Base-by-base conservation (phyloP, 495 filamentous ascomycete genomes). In the Lindgomyces ingoldianus region DNA sequence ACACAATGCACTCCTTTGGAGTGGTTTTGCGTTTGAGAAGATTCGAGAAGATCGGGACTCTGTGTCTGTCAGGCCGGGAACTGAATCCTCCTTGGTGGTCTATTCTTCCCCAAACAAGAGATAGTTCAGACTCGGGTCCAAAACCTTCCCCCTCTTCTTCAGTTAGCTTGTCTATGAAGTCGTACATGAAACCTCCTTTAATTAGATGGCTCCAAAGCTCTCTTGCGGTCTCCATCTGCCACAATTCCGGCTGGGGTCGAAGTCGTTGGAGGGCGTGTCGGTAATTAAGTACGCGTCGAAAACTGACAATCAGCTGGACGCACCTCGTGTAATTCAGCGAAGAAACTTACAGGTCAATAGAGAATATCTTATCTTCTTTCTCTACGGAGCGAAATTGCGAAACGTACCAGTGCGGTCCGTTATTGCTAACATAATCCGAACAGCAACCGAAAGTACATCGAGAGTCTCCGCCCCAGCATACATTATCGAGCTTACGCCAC, bases 1-100 rank as follows among this genome's bases (percentile, higher is more conserved):
- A 59, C 41, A 59, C 56, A 44, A 59, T 26, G 27, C 56, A 59
- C 39, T 59, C 56, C 24, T 59, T 59, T 14, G 56, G 41, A 12
- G 14, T 59, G 18, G 42, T 6, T 12, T 14, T 33, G 11, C 42
- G 56, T 33, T 30, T 10, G 16, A 59, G 29, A 12, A 59, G 42
- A 44, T 11, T 25, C n/a, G 25, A 29, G n/a, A 59, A 59, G 19
- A 59, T 46, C 3, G 56, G 56, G 21, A 59, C 25, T 12, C 4
- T n/a, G 33, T 14, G 14, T 6, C 14, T 39, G 33, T 39, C 14
- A 14, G 33, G 14, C 6, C 14, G 6, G 6, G 14, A 14, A 39
- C 14, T 39, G 6, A 6, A 14, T 39, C 33, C 33, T 6, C 6
- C 33, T 14, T 6, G 33, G 14, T 6, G 6, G 14, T 39, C 33